Percentiles rank a stretch among this genome's conserved stretches.
Conservation (phyloP, 139 green algal genomes). For the Yamagishiella unicocca region DNA sequence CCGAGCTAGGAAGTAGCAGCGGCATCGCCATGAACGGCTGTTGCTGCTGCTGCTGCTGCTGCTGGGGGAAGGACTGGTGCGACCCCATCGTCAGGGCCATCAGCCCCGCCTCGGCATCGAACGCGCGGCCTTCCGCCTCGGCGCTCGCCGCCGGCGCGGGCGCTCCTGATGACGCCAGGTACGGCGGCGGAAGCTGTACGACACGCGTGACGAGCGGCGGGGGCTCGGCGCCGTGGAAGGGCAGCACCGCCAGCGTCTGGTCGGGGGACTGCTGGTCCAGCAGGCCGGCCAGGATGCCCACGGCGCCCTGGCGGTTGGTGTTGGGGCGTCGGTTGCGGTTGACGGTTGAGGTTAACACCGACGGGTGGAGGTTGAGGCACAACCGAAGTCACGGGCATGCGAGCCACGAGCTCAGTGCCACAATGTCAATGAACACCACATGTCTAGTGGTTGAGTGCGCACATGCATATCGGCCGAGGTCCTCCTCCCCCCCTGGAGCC, state of each 20-base stretch:
- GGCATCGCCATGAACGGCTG: background rate
- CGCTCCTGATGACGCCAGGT: background rate
- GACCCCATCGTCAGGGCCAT: background rate
- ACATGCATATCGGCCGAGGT: too few relatives aligned
- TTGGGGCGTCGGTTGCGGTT: background rate
- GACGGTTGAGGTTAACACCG: background rate
- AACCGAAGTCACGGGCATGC: too few relatives aligned
- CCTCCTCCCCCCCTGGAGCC: too few relatives aligned
- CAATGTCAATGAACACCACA: too few relatives aligned
- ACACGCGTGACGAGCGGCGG: constrained; percentile 31
- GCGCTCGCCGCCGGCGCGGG: too few relatives aligned
- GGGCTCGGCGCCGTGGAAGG: constrained; percentile 33
- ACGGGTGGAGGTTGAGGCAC: too few relatives aligned
- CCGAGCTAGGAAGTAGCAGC: background rate
- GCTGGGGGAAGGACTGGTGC: background rate
- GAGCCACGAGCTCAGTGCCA: too few relatives aligned
- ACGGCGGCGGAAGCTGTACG: constrained; percentile 28
- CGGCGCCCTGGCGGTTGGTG: constrained; percentile 32
- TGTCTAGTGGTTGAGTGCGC: too few relatives aligned
- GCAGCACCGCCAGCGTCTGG: constrained; percentile 17
- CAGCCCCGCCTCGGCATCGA: background rate
- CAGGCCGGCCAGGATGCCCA: constrained; percentile 38
- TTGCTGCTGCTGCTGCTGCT: background rate
- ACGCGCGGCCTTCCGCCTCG: background rate
- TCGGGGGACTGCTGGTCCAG: background rate